Conservation (phyloP, 371 early-diverging fungal species). For the Entomophthora muscae region DNA sequence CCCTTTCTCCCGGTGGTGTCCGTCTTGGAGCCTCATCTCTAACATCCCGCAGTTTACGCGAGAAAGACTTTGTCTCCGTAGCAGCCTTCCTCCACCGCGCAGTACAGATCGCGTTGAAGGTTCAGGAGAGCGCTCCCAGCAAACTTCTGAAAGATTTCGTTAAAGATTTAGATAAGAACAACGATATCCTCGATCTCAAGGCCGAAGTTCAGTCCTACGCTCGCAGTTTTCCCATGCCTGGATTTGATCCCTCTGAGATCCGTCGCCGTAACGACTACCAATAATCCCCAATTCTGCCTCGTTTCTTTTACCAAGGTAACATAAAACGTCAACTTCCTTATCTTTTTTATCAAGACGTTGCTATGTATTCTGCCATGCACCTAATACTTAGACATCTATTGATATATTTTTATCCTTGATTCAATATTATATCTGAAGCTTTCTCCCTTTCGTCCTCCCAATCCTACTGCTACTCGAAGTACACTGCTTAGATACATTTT, state of each 20-base stretch:
- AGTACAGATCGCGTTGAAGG: conserved; percentile 71
- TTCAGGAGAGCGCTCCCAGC: conserved; percentile 58
- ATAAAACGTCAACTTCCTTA: too few relatives aligned
- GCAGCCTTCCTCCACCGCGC: conserved; percentile 76
- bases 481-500: too few relatives aligned
- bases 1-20: conserved; percentile 81
- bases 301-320: too few relatives aligned
- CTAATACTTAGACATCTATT: too few relatives aligned
- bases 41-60: conserved; percentile 79
- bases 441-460: too few relatives aligned
- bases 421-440: too few relatives aligned
- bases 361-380: too few relatives aligned
- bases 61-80: conserved; percentile 67
- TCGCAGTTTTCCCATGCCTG: conserved; percentile 80
- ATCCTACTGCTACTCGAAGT: too few relatives aligned
- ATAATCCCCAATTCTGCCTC: too few relatives aligned
- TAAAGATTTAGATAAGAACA: conserved; percentile 42
- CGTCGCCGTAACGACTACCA: too few relatives aligned
- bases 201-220: conserved; percentile 86
- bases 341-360: too few relatives aligned
- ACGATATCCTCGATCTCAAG: conserved; percentile 55
- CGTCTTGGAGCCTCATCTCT: conserved; percentile 81
- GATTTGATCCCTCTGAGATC: conserved; percentile 16
- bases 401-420: too few relatives aligned
- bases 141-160: conserved; percentile 95